A percentile compares a stretch with the other conserved stretches of the same genome.
These are phyloP conservation scores for Penicillium griseofulvum DNA, from an alignment of 2,329 filamentous ascomycete genomes.

Conservation along the genomic window DNA sequence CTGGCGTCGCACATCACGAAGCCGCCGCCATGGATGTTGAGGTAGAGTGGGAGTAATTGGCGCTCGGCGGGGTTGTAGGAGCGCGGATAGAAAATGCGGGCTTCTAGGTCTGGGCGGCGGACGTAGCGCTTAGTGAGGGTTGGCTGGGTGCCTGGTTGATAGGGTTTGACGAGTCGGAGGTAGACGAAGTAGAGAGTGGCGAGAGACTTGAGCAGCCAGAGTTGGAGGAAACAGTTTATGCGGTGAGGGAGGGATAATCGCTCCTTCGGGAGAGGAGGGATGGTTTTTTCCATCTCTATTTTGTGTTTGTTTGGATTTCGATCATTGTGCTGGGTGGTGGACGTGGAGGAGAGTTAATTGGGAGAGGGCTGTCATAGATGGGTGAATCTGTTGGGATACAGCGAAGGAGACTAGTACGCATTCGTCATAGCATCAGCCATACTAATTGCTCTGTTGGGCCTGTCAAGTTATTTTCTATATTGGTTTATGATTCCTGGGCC, in stretches of 20 bases:
- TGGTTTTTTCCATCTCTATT: background rate
- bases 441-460: background rate
- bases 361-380: background rate
- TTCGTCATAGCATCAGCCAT: background rate
- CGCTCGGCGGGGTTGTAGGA: conserved; percentile 22
- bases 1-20: conserved; percentile 42
- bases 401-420: background rate
- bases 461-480: background rate
- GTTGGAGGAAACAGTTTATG: conserved; percentile 19
- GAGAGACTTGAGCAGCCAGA: conserved; percentile 21
- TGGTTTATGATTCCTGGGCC: background rate
- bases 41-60: conserved; percentile 39
- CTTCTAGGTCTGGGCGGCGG: background rate
- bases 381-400: background rate
- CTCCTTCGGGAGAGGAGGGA: conserved; percentile 15
- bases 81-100: background rate
- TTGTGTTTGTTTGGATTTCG: background rate
- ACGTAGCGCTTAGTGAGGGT: background rate
- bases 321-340: background rate
- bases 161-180: conserved; percentile 9
- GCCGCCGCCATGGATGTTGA: conserved; percentile 51
- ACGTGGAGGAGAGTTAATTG: background rate
- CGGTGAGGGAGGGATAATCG: conserved; percentile 15
- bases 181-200: conserved; percentile 10
- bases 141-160: background rate